Evolutionary conservation across 208 protist genomes (phyloP).

Genomic region (Angomonas desouzai): DNA sequence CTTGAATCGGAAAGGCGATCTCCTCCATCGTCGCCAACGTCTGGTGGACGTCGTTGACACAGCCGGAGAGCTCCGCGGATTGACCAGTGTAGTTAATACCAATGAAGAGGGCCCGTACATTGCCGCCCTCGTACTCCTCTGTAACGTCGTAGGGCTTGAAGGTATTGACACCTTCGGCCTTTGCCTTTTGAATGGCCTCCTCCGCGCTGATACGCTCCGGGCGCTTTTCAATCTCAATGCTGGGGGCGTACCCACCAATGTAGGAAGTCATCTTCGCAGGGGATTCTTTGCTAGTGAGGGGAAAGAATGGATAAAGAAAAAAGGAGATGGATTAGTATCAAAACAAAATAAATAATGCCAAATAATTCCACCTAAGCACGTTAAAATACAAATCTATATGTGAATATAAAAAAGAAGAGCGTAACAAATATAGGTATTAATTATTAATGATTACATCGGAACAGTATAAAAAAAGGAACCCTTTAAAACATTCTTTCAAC

Average conservation of each 20-base stretch:
- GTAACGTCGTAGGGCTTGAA: slow-evolving; percentile 8
- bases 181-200: background rate
- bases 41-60: slow-evolving; percentile 81
- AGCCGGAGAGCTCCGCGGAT: slow-evolving; percentile 57
- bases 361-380: too few species aligned
- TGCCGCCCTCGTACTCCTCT: slow-evolving; percentile 40
- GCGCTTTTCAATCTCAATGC: background rate
- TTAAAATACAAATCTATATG: too few species aligned
- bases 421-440: too few species aligned
- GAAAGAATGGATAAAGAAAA: background rate
- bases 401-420: too few species aligned
- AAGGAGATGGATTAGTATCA: background rate
- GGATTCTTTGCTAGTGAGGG: background rate
- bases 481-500: too few species aligned
- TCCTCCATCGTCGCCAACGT: slow-evolving; percentile 79
- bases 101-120: slow-evolving; percentile 87
- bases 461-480: too few species aligned
- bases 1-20: slow-evolving; percentile 75
- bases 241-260: background rate
- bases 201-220: slow-evolving; percentile 5
- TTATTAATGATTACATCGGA: too few species aligned
- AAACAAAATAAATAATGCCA: too few species aligned
- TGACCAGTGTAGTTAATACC: slow-evolving; percentile 90
- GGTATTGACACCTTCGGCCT: slow-evolving; percentile 3
- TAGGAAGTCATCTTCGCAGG: background rate